A percentile compares a stretch with the other conserved stretches of the same genome.
phyloP scores from a whole-genome alignment of 106 monocot species.

The Amphibolis antarctica region DNA sequence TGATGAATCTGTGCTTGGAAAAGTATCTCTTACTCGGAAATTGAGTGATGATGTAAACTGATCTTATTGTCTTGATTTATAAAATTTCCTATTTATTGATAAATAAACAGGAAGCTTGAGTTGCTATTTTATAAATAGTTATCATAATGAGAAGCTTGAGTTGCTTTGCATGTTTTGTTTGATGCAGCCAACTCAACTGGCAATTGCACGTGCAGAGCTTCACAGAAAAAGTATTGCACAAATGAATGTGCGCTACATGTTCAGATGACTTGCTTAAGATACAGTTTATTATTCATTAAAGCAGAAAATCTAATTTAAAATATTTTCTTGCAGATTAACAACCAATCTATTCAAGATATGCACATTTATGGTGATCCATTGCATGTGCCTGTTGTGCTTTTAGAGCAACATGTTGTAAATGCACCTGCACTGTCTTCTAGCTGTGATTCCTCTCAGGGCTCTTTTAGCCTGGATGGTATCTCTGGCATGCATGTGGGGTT shows the following conservation, averaged over 20 bases:
- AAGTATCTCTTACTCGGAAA: conserved; percentile 38
- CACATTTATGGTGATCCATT: conserved; percentile 88
- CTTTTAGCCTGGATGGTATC: conserved; percentile 25
- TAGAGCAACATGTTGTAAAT: conserved; percentile 81
- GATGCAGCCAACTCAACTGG: conserved; percentile 60
- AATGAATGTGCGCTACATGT: conserved; percentile 59
- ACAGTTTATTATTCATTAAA: background rate
- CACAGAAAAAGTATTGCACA: conserved; percentile 88
- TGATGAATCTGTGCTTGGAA: conserved; percentile 60
- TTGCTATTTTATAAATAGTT: no score
- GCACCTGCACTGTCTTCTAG: conserved; percentile 36
- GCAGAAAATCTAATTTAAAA: background rate
- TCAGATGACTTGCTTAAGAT: background rate
- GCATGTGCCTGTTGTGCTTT: conserved; percentile 64
- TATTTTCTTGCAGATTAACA: conserved; percentile 59
- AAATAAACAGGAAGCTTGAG: no score
- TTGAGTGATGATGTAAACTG: conserved; percentile 60
- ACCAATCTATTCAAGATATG: conserved; percentile 79
- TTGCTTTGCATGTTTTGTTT: conserved; percentile 6
- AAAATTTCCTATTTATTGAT: no score
- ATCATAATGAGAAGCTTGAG: no score
- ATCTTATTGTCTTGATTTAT: background rate
- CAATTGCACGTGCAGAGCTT: conserved; percentile 66
- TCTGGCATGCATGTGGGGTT: conserved; percentile 11
- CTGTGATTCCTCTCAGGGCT: conserved; percentile 17